Conservation (phyloP, 176 grass and related monocot genomes). For the Calamus simplicifolius region DNA sequence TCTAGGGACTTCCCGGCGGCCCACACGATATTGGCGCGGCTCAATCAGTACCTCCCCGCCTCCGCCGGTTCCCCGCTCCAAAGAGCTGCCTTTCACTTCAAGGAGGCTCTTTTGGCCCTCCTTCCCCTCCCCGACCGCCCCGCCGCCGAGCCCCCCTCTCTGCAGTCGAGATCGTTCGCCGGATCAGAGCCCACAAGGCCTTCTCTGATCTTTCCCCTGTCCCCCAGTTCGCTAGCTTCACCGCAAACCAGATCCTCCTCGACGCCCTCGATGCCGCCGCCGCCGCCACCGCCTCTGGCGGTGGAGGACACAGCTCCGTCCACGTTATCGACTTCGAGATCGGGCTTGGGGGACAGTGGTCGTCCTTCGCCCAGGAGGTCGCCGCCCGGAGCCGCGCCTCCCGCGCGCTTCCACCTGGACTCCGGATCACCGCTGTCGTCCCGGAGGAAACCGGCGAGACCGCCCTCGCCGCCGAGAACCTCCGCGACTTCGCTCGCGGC, state of each 20-base stretch:
- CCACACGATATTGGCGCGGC: constrained; percentile 31
- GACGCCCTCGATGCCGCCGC: constrained; percentile 37
- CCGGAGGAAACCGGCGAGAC: constrained; percentile 39
- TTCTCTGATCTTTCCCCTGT: constrained; percentile 46
- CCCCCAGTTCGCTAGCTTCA: constrained; percentile 48
- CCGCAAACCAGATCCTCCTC: constrained; percentile 47
- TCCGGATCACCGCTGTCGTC: constrained; percentile 49
- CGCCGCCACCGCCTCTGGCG: not conserved
- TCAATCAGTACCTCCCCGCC: constrained; percentile 27
- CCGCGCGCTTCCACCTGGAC: constrained; percentile 6
- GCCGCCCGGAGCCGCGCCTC: constrained; percentile 26
- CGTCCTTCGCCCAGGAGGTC: constrained; percentile 50
- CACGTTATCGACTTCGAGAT: constrained; percentile 58
- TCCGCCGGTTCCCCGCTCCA: constrained; percentile 19
- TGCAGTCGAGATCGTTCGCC: constrained; percentile 35
- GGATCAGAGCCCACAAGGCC: constrained; percentile 41
- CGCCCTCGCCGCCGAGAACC: constrained; percentile 46
- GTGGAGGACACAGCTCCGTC: constrained; percentile 16
- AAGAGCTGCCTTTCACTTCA: constrained; percentile 43
- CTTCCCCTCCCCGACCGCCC: constrained; percentile 17
- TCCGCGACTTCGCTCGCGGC: constrained; percentile 48
- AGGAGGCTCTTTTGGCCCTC: constrained; percentile 42
- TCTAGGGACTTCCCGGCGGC: constrained; percentile 26
- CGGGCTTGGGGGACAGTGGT: constrained; percentile 58
- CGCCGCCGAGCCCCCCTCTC: constrained; percentile 9